These are phyloP conservation scores for Gynostemma pentaphyllum DNA, from an alignment of 306 rosid genomes.

Conservation along the genomic window DNA sequence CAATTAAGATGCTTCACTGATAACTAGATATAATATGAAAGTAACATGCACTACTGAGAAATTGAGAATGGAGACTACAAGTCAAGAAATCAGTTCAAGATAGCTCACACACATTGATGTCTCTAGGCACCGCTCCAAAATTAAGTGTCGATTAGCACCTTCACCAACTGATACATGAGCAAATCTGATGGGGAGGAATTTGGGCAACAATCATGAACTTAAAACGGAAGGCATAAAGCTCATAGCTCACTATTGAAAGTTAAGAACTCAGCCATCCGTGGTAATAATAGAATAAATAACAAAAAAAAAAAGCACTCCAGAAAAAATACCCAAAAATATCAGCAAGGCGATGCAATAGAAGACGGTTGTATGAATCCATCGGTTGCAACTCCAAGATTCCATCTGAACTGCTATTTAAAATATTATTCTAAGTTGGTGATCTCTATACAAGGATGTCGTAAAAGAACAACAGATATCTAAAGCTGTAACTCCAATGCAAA, in stretches of 20 bases:
- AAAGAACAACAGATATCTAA: not conserved
- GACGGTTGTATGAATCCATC: constrained; percentile 86
- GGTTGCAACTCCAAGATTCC: constrained; percentile 87
- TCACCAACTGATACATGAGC: constrained; percentile 90
- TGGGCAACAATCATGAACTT: constrained; percentile 6
- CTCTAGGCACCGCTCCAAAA: constrained; percentile 80
- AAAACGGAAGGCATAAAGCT: not conserved
- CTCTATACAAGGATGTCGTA: not conserved
- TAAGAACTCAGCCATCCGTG: not conserved
- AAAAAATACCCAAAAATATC: constrained; percentile 85
- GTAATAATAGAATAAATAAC: not conserved
- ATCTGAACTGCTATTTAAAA: constrained; percentile 44
- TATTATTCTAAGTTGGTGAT: not conserved
- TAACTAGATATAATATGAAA: not conserved
- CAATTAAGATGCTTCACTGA: not conserved
- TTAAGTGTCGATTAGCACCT: constrained; percentile 87
- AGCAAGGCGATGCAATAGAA: constrained; percentile 95
- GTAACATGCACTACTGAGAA: not conserved
- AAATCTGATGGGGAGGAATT: constrained; percentile 49
- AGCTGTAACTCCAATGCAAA: constrained; percentile 1
- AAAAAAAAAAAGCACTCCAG: constrained; percentile 1
- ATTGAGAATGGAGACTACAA: not conserved
- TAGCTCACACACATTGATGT: constrained; percentile 60
- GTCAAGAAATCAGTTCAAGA: not conserved
- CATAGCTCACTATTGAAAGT: not conserved